These are phyloP conservation scores for Hyaloperonospora brassicae DNA, from an alignment of 352 stramenopile genomes.

Conservation along the genomic window DNA sequence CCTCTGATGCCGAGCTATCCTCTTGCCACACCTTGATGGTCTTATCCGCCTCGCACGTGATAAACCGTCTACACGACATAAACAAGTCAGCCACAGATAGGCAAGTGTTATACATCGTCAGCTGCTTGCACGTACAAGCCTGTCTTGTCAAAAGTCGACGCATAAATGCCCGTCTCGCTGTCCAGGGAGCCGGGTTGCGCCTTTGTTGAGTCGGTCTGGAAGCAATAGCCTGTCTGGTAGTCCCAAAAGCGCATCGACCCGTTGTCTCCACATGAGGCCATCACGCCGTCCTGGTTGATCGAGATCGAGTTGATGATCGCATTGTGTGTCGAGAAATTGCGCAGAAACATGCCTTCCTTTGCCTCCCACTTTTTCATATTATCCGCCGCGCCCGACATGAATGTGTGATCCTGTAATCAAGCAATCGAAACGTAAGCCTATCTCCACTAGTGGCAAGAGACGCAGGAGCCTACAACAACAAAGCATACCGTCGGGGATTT, in stretches of 20 bases:
- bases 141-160: constrained; percentile 95
- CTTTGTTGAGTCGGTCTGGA: constrained; percentile 93
- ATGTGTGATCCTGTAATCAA: constrained; percentile 87
- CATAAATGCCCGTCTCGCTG: constrained; percentile 96
- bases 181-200: constrained; percentile 94
- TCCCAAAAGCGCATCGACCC: constrained; percentile 98
- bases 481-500: constrained; percentile 73
- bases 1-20: constrained; percentile 90
- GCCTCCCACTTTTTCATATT: constrained; percentile 99
- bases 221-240: constrained; percentile 96
- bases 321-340: constrained; percentile 96
- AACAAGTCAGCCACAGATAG: constrained; percentile 4
- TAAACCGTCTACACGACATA: constrained; percentile 85
- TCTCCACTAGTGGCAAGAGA: too few relatives aligned
- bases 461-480: not conserved
- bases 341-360: constrained; percentile 91
- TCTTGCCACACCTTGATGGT: constrained; percentile 99
- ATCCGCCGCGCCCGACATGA: constrained; percentile 94
- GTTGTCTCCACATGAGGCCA: constrained; percentile 95
- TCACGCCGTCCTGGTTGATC: constrained; percentile 96
- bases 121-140: constrained; percentile 61
- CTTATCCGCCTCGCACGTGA: constrained; percentile 99
- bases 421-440: not conserved
- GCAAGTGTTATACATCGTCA: not conserved
- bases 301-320: constrained; percentile 97